These are phyloP conservation scores for Bassia scoparia DNA, from an alignment of 148 eudicot genomes.

Conservation along the genomic window DNA sequence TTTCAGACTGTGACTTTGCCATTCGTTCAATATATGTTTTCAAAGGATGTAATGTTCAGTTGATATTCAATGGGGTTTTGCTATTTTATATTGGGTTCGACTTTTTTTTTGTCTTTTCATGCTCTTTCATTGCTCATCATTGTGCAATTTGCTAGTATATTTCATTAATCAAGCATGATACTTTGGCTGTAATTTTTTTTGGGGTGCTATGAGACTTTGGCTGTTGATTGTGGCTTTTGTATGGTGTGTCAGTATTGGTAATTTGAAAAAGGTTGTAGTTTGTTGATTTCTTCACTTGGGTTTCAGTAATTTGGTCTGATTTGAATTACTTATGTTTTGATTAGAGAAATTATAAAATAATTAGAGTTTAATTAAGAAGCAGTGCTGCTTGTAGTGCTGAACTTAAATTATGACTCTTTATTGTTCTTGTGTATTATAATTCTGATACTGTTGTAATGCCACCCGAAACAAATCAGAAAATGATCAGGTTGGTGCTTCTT, in stretches of 20 bases:
- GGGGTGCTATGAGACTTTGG: no score
- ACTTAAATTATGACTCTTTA: background rate
- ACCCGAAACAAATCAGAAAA: no score
- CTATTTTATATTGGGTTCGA: background rate
- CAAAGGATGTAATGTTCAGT: background rate
- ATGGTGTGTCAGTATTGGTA: background rate
- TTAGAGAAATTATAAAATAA: background rate
- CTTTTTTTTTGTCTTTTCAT: background rate
- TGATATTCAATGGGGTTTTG: background rate
- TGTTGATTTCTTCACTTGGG: background rate
- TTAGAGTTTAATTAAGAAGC: background rate
- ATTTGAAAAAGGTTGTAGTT: background rate
- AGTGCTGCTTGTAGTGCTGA: background rate
- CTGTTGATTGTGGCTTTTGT: background rate
- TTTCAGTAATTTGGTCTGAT: background rate
- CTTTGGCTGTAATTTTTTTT: background rate
- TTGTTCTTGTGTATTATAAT: background rate
- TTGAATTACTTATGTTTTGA: background rate
- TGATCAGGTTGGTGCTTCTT: no score
- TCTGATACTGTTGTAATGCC: background rate
- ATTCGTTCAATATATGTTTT: background rate
- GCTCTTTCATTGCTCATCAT: no score
- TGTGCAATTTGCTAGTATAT: background rate
- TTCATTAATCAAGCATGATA: background rate
- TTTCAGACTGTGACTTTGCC: background rate